Evolutionary conservation across 2,329 filamentous ascomycete genomes (phyloP).

Genomic region (Diaporthe vaccinii): DNA sequence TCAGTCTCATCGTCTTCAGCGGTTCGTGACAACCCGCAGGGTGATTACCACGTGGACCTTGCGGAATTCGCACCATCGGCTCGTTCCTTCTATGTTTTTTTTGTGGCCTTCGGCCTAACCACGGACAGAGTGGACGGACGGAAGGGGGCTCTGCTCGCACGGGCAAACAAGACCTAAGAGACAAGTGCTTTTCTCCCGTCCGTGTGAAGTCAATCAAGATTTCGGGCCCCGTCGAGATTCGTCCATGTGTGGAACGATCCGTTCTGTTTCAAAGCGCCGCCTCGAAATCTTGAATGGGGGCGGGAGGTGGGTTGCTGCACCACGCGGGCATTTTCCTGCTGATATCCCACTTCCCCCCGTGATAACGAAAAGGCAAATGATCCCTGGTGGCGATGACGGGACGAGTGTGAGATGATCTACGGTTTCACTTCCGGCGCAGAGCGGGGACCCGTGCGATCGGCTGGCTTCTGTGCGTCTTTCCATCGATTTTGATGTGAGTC

Average conservation of each 20-base stretch:
- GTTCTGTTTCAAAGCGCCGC: conserved; percentile 30
- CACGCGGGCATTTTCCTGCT: conserved; percentile 20
- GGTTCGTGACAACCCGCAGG: conserved; percentile 15
- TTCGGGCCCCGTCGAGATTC: background rate
- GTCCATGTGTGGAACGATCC: conserved; percentile 24
- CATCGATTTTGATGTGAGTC: conserved; percentile 21
- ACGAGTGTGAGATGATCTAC: conserved; percentile 38
- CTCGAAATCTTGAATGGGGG: conserved; percentile 3
- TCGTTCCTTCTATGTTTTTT: conserved; percentile 30
- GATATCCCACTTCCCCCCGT: conserved; percentile 11
- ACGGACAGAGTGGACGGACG: conserved; percentile 8
- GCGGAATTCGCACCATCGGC: conserved; percentile 31
- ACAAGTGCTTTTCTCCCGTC: conserved; percentile 16
- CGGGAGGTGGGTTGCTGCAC: background rate
- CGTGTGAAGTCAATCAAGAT: conserved; percentile 24
- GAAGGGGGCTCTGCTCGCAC: conserved; percentile 23
- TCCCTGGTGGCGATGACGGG: conserved; percentile 25
- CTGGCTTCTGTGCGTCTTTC: conserved; percentile 34
- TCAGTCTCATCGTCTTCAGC: conserved; percentile 22
- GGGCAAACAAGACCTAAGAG: background rate
- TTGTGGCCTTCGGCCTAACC: conserved; percentile 5
- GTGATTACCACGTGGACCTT: conserved; percentile 26
- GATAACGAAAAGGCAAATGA: conserved; percentile 6
- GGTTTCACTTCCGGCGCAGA: conserved; percentile 36
- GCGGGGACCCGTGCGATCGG: conserved; percentile 34